Conservation (phyloP, 306 rosid species). For the Rosa lucieae region DNA sequence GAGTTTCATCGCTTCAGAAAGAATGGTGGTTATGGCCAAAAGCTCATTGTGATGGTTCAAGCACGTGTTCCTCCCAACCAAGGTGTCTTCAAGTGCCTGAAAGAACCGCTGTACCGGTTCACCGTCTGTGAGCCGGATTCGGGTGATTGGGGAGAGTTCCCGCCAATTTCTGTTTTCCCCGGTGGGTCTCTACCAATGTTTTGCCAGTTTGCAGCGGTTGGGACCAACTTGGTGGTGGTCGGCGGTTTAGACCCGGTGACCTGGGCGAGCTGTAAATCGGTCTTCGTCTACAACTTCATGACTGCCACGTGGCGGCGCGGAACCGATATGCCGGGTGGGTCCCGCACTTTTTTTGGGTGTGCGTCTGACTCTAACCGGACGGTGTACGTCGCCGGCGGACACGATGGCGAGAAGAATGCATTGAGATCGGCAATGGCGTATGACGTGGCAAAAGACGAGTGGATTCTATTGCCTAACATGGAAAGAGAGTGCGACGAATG, state of each 20-base stretch:
- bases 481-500: slow-evolving; percentile 68
- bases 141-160: slow-evolving; percentile 54
- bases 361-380: slow-evolving; percentile 35
- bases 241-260: slow-evolving; percentile 80
- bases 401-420: slow-evolving; percentile 62
- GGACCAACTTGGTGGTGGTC: slow-evolving; percentile 51
- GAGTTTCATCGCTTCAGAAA: slow-evolving; percentile 53
- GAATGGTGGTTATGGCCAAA: slow-evolving; percentile 37
- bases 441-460: slow-evolving; percentile 47
- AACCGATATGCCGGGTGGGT: slow-evolving; percentile 59
- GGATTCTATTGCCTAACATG: slow-evolving; percentile 60
- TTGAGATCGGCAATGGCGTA: slow-evolving; percentile 52
- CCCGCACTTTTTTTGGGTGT: slow-evolving; percentile 62
- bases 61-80: slow-evolving; percentile 35
- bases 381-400: slow-evolving; percentile 68
- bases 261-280: slow-evolving; percentile 55
- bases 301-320: slow-evolving; percentile 63
- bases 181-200: slow-evolving; percentile 59
- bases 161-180: slow-evolving; percentile 24
- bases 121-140: slow-evolving; percentile 42
- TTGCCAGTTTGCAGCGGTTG: slow-evolving; percentile 54
- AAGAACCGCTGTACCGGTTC: slow-evolving; percentile 47
- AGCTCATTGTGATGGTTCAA: slow-evolving; percentile 52
- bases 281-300: slow-evolving; percentile 48
- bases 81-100: slow-evolving; percentile 5